Evolutionary conservation across 768 basidiomycete species (phyloP).

Genomic region (Psilocybe subaeruginosa): DNA sequence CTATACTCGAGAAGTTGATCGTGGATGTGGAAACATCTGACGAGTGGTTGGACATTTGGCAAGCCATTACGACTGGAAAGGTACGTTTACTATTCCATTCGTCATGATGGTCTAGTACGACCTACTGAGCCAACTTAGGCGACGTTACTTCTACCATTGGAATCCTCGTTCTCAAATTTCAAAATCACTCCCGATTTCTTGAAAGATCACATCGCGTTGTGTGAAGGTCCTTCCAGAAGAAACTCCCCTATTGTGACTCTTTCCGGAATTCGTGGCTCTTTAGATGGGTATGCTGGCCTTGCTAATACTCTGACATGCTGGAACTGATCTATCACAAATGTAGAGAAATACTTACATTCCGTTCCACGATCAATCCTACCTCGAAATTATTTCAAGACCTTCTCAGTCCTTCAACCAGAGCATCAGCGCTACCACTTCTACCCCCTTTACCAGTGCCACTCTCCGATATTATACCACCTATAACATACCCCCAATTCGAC

Average conservation of each 20-base stretch:
- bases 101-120: conserved; percentile 2
- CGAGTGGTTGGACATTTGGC: conserved; percentile 78
- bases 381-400: conserved; percentile 44
- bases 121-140: conserved; percentile 48
- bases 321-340: conserved; percentile 5
- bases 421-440: conserved; percentile 38
- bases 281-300: conserved; percentile 54
- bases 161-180: conserved; percentile 52
- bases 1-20: conserved; percentile 73
- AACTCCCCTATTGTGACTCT: conserved; percentile 69
- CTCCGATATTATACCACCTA: conserved; percentile 28
- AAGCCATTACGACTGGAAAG: conserved; percentile 64
- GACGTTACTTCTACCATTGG: conserved; percentile 77
- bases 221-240: conserved; percentile 51
- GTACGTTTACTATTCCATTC: conserved; percentile 34
- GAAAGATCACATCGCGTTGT: conserved; percentile 80
- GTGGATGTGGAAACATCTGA: conserved; percentile 47
- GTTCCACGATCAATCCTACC: conserved; percentile 44
- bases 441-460: conserved; percentile 54
- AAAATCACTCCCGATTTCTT: conserved; percentile 75
- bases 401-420: conserved; percentile 34
- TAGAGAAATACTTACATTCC: conserved; percentile 45
- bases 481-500: conserved; percentile 50
- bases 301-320: neutral
- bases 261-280: conserved; percentile 79